phyloP scores from a whole-genome alignment of 1,284 basidiomycete species.

The Cutaneotrichosporon sp. region DNA sequence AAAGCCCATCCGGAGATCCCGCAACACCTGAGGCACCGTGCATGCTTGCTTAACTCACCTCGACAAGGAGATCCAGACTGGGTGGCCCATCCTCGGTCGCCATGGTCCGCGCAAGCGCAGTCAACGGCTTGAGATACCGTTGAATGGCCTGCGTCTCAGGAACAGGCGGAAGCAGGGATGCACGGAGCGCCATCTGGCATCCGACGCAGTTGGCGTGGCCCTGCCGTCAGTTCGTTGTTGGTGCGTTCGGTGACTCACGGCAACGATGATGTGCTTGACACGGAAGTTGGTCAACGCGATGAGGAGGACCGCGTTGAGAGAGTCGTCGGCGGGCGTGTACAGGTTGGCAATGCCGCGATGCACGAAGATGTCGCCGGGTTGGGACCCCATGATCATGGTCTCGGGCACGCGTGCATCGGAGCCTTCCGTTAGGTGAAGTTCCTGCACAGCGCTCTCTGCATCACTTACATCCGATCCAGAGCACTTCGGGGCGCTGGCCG shows the following conservation, averaged over 20 bases:
- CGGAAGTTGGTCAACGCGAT: conserved; percentile 47
- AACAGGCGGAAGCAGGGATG: conserved; percentile 31
- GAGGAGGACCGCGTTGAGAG: conserved; percentile 43
- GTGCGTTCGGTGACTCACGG: conserved; percentile 24
- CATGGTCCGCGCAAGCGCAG: conserved; percentile 33
- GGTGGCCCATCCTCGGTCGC: conserved; percentile 36
- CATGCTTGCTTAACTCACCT: too few relatives aligned
- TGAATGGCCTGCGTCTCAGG: conserved; percentile 39
- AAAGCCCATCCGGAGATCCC: too few relatives aligned
- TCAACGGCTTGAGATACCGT: conserved; percentile 39
- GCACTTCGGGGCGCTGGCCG: conserved; percentile 45
- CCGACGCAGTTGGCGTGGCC: conserved; percentile 48
- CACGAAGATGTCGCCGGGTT: conserved; percentile 45
- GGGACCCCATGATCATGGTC: conserved; percentile 43
- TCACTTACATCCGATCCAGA: conserved; percentile 47
- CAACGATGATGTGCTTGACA: conserved; percentile 46
- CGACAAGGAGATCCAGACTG: conserved; percentile 39
- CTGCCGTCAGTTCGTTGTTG: conserved; percentile 14
- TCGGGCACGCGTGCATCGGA: conserved; percentile 47
- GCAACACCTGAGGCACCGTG: too few relatives aligned
- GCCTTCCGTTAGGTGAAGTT: conserved; percentile 30
- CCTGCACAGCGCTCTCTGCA: too few relatives aligned
- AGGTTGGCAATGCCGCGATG: conserved; percentile 45
- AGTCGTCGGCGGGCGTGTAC: conserved; percentile 43
- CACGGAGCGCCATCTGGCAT: conserved; percentile 41